Percentiles rank a stretch among this genome's conserved stretches.
Evolutionary conservation across 2,329 filamentous ascomycete species (phyloP).

Genomic region (Chrysoporthe deuterocubensis): DNA sequence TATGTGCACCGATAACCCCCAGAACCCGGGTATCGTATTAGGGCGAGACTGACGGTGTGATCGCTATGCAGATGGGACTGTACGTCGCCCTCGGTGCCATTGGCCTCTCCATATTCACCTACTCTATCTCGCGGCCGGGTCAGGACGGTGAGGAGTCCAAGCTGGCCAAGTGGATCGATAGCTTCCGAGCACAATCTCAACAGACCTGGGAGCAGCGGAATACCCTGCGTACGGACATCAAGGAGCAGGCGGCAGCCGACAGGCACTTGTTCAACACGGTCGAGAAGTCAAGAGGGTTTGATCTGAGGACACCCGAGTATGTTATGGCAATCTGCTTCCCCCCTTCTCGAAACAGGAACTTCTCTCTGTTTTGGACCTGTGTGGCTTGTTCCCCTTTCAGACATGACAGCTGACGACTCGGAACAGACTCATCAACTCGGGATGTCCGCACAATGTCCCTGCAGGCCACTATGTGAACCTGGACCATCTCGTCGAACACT

Average conservation of each 20-base stretch:
- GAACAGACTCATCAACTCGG: slow-evolving; percentile 54
- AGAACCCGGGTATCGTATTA: not conserved
- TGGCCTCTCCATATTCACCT: slow-evolving; percentile 49
- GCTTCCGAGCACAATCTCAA: slow-evolving; percentile 49
- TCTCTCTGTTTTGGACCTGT: not conserved
- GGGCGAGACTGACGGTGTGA: not conserved
- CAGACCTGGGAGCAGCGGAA: slow-evolving; percentile 58
- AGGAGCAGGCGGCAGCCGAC: slow-evolving; percentile 62
- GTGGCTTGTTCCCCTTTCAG: not conserved
- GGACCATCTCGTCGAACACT: slow-evolving; percentile 62
- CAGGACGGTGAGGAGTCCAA: slow-evolving; percentile 54
- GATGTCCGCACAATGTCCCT: slow-evolving; percentile 56
- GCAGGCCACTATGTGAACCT: slow-evolving; percentile 60
- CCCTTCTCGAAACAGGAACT: not conserved
- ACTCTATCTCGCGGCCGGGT: slow-evolving; percentile 53
- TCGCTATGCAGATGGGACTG: slow-evolving; percentile 49
- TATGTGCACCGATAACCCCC: slow-evolving; percentile 43
- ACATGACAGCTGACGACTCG: slow-evolving; percentile 1
- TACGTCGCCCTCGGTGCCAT: slow-evolving; percentile 51
- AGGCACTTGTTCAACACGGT: slow-evolving; percentile 57
- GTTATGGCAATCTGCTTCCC: slow-evolving; percentile 35
- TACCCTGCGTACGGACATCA: slow-evolving; percentile 52
- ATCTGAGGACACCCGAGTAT: slow-evolving; percentile 63
- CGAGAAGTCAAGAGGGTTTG: slow-evolving; percentile 50
- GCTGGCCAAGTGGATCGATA: slow-evolving; percentile 50